Percentiles rank a stretch among this genome's conserved stretches.
Evolutionary conservation across 2,329 filamentous ascomycete genomes (phyloP).

Genomic region (Claviceps purpurea): DNA sequence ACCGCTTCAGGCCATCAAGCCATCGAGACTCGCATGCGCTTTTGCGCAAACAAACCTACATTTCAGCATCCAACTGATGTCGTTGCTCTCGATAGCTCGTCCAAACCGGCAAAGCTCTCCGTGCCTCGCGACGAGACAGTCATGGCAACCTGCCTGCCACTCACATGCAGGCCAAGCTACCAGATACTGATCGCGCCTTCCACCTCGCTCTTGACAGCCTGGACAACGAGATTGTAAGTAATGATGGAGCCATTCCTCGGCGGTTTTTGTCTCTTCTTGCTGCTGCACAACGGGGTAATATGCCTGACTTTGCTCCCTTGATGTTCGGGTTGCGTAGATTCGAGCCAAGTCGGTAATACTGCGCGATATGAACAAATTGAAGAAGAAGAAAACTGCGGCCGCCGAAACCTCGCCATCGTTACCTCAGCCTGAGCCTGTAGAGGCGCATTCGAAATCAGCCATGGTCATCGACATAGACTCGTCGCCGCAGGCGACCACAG

Average conservation of each 20-base stretch:
- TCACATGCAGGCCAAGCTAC: constrained; percentile 27
- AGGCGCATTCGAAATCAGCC: constrained; percentile 22
- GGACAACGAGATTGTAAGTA: constrained; percentile 42
- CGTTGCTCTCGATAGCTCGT: constrained; percentile 31
- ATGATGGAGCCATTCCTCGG: not conserved
- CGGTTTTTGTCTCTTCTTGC: not conserved
- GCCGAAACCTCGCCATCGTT: constrained; percentile 5
- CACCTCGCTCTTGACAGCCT: constrained; percentile 42
- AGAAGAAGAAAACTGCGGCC: constrained; percentile 14
- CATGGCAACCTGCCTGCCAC: constrained; percentile 22
- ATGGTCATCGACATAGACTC: constrained; percentile 24
- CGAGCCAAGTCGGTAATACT: constrained; percentile 40
- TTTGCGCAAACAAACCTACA: not conserved
- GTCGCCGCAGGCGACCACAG: constrained; percentile 16
- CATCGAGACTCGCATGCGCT: not conserved
- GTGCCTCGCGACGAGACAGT: constrained; percentile 31
- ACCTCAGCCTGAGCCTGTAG: constrained; percentile 16
- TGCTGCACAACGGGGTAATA: too few relatives aligned
- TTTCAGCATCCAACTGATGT: not conserved
- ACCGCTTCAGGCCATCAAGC: not conserved
- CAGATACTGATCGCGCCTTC: constrained; percentile 33
- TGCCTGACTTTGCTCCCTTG: not conserved
- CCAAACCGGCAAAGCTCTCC: constrained; percentile 44
- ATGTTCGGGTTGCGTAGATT: constrained; percentile 14
- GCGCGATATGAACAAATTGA: constrained; percentile 35